A percentile compares a stretch with the other conserved stretches of the same genome.
These are phyloP conservation scores for Sclerotinia nivalis DNA, from an alignment of 2,329 filamentous ascomycete genomes.

Conservation along the genomic window DNA sequence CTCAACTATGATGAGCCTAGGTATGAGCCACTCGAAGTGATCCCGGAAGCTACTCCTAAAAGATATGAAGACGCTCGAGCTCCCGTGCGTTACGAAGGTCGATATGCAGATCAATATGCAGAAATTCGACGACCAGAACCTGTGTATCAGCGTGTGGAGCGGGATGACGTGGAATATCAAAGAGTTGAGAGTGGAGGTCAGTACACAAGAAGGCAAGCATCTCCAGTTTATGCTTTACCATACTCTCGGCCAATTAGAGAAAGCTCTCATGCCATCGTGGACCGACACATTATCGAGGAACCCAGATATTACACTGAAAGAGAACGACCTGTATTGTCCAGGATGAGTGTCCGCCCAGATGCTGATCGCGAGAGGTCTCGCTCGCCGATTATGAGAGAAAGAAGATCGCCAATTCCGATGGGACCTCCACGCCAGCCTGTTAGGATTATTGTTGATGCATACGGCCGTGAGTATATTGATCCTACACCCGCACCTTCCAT, in stretches of 20 bases:
- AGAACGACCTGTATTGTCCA: conserved; percentile 40
- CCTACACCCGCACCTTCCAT: conserved; percentile 49
- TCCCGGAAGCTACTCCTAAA: conserved; percentile 29
- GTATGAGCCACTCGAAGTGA: conserved; percentile 43
- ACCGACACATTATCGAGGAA: conserved; percentile 36
- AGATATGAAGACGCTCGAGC: conserved; percentile 31
- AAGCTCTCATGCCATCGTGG: conserved; percentile 35
- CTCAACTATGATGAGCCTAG: conserved; percentile 50
- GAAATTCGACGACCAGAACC: conserved; percentile 34
- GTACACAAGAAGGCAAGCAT: conserved; percentile 35
- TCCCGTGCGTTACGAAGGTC: conserved; percentile 30
- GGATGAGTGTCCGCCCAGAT: conserved; percentile 53
- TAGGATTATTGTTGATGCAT: conserved; percentile 78
- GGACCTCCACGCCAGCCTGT: conserved; percentile 52
- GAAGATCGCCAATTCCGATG: conserved; percentile 50
- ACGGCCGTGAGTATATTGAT: conserved; percentile 77
- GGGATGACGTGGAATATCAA: conserved; percentile 36
- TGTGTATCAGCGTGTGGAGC: conserved; percentile 36
- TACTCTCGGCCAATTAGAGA: conserved; percentile 36
- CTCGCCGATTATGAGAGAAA: conserved; percentile 50
- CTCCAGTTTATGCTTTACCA: conserved; percentile 37
- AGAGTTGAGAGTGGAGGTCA: conserved; percentile 27
- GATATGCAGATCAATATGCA: conserved; percentile 33
- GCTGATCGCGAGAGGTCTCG: conserved; percentile 51
- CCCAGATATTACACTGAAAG: conserved; percentile 49